Base-by-base conservation (phyloP, 495 filamentous ascomycete species). In the Alectoria sarmentosa region DNA sequence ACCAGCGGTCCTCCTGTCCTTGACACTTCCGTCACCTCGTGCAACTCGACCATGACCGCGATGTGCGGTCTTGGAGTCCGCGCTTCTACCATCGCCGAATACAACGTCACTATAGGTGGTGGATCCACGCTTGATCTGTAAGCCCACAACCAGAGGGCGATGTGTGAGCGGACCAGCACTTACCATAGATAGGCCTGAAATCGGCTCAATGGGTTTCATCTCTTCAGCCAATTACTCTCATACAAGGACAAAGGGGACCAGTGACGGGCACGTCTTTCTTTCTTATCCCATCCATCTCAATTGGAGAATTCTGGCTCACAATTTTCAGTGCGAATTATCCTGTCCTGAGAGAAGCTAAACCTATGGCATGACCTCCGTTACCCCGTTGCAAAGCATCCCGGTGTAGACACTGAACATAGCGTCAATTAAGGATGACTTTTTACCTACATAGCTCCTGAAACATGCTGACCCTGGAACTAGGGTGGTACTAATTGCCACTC, bases 291-390 rank as follows among this genome's bases (percentile, higher is more conserved):
- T n/a, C 11, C 46, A 5, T 48, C 46, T 26, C 17, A 23, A 49
- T 28, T 49, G 11, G 46, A 11, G 23, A 26, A 49, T 28, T 3
- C n/a, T 14, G 3, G 23, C 46, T 49, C 13, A 49, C 9, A 49
- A 4, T 28, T 49, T 5, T 10, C 46, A 49, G 46, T 11, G 46
- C 28, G 10, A 49, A 49, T 14, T 49, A 23, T 28, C 46, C 46
- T 6, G 46, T 28, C 46, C 46, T 6, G 46, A 49, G 15, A 28
- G 28, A 54, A 28, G 37, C 36, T 42, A 42, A 13, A 62, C 46
- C 21, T 62, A 37, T 9, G 61, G 61, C 36, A 54, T 62, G 48
- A 55, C 48, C 48, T 62, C 61, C 34, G 52, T 37, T 1, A 39
- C 48, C 30, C 37, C 61, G 23, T 62, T 36, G 46, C 61, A 62